Conservation (phyloP, 2,329 filamentous ascomycete species). For the Exophiala phaeomuriformis region DNA sequence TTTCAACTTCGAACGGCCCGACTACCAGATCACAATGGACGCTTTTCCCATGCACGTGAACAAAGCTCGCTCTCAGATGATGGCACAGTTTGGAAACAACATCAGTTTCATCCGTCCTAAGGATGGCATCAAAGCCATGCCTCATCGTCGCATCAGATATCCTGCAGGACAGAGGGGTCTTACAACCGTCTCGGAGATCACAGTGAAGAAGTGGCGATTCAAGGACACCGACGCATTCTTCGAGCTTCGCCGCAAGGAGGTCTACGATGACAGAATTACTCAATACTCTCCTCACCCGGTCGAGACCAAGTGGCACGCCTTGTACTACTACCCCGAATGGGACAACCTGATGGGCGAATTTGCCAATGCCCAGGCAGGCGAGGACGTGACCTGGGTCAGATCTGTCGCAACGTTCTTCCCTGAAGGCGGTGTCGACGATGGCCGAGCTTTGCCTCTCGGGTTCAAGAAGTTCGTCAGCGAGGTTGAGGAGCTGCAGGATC, state of each 20-base stretch:
- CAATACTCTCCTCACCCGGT: slow-evolving; percentile 1
- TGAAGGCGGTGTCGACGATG: slow-evolving; percentile 15
- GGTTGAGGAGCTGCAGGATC: slow-evolving; percentile 32
- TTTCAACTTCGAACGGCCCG: slow-evolving; percentile 32
- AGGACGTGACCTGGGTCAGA: slow-evolving; percentile 32
- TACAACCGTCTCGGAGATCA: slow-evolving; percentile 33
- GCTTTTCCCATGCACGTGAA: slow-evolving; percentile 20
- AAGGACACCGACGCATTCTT: slow-evolving; percentile 37
- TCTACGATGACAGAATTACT: slow-evolving; percentile 16
- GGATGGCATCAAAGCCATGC: slow-evolving; percentile 18
- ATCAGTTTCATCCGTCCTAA: slow-evolving; percentile 17
- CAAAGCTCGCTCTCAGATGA: slow-evolving; percentile 12
- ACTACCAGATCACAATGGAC: slow-evolving; percentile 24
- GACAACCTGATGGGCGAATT: slow-evolving; percentile 36
- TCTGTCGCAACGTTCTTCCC: slow-evolving; percentile 35
- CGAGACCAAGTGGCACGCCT: slow-evolving; percentile 30
- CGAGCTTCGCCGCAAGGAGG: slow-evolving; percentile 40
- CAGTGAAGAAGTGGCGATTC: slow-evolving; percentile 35
- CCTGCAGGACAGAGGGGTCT: slow-evolving; percentile 12
- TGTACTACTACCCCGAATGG: slow-evolving; percentile 34
- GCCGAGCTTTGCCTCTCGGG: slow-evolving; percentile 26
- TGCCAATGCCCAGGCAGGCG: slow-evolving; percentile 32
- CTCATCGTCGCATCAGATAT: slow-evolving; percentile 18
- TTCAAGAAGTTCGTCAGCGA: slow-evolving; percentile 34
- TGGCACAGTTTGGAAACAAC: slow-evolving; percentile 18